phyloP scores from a whole-genome alignment of 495 filamentous ascomycete species.

The Parathielavia appendiculata region DNA sequence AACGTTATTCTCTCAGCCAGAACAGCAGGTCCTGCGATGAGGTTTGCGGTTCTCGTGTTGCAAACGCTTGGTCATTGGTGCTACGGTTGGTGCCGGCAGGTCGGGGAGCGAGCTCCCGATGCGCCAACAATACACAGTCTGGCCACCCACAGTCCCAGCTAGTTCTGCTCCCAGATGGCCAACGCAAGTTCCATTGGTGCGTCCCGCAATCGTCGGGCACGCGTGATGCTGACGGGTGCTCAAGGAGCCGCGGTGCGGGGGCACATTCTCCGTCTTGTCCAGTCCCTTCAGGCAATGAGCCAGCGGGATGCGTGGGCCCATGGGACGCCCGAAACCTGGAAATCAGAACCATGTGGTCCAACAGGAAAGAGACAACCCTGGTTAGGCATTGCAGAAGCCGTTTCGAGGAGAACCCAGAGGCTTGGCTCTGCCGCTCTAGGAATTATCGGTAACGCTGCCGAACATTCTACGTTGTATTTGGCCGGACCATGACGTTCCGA shows the following conservation, averaged over 20 bases:
- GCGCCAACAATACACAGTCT: no score
- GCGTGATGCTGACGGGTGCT: background rate
- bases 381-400: constrained; percentile 2
- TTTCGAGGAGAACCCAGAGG: constrained; percentile 15
- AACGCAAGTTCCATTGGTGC: background rate
- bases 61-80: no score
- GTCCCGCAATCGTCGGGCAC: no score
- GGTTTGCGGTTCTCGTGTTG: no score
- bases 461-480: background rate
- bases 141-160: no score
- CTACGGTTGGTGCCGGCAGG: no score
- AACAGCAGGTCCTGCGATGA: no score
- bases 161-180: no score
- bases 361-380: constrained; percentile 1
- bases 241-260: background rate
- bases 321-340: background rate
- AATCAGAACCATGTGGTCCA: background rate
- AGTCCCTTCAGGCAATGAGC: background rate
- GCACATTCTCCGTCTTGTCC: constrained; percentile 3
- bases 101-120: no score
- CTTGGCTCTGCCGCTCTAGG: constrained; percentile 27
- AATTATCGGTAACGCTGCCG: constrained; percentile 25
- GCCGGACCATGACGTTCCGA: constrained; percentile 24
- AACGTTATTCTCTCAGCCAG: no score
- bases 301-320: background rate